Evolutionary conservation across 805 yeast genomes (phyloP).

Genomic region (Saccharomycopsis sp.): DNA sequence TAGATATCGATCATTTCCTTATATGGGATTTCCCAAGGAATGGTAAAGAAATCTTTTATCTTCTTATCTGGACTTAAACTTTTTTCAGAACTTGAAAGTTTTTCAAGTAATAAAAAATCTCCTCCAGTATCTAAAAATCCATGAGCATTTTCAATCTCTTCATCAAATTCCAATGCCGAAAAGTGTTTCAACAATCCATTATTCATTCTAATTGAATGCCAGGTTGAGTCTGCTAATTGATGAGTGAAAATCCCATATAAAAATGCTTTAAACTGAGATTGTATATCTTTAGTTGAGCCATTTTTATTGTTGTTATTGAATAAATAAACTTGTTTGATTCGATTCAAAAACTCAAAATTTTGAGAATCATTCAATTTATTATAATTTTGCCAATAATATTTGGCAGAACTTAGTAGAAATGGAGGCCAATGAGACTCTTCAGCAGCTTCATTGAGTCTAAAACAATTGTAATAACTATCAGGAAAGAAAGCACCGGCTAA

Average conservation of each 20-base stretch:
- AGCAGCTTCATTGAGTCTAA: conserved; percentile 39
- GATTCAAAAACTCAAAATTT: not conserved
- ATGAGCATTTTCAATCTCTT: conserved; percentile 41
- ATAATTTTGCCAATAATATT: conserved; percentile 28
- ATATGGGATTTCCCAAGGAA: conserved; percentile 34
- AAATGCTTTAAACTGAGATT: conserved; percentile 37
- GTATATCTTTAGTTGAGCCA: not conserved
- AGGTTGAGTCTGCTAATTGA: conserved; percentile 53
- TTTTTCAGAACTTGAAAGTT: conserved; percentile 21
- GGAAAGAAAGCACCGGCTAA: conserved; percentile 61
- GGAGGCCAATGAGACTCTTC: conserved; percentile 69
- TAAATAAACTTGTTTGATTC: not conserved
- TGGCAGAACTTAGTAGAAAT: conserved; percentile 37
- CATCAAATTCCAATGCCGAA: conserved; percentile 44
- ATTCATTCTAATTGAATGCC: conserved; percentile 51
- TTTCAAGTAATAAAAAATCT: conserved; percentile 41
- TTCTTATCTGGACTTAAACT: not conserved
- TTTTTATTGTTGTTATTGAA: too few relatives aligned
- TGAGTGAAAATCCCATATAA: conserved; percentile 49
- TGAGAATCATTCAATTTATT: not conserved
- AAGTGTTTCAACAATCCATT: conserved; percentile 43
- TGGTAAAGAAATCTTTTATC: conserved; percentile 20
- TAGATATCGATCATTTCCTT: conserved; percentile 35
- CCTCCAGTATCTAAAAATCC: conserved; percentile 51
- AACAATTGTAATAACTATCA: conserved; percentile 56